Conservation (phyloP, 371 early-diverging fungal genomes). For the Amoeboradix gromovi region DNA sequence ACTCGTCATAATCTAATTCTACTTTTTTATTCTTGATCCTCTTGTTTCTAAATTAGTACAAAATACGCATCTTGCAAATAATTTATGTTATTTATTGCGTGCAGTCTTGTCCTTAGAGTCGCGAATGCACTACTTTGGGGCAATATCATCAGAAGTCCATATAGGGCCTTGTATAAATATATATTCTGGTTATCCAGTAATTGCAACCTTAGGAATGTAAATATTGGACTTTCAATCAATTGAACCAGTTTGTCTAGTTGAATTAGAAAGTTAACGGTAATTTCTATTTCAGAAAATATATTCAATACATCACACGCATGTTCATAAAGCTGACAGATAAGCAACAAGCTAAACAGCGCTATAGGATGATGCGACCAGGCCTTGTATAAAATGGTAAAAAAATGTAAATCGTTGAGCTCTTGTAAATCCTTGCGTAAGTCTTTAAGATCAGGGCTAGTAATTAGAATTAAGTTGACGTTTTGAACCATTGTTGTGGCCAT, state of each 20-base stretch:
- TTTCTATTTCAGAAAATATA: constrained; percentile 59
- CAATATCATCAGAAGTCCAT: constrained; percentile 63
- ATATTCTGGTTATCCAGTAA: constrained; percentile 53
- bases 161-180: constrained; percentile 47
- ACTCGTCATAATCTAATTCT: too few relatives aligned
- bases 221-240: constrained; percentile 69
- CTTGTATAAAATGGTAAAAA: constrained; percentile 45
- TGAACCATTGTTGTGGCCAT: constrained; percentile 73
- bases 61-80: too few relatives aligned
- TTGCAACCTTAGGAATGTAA: constrained; percentile 59
- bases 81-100: too few relatives aligned
- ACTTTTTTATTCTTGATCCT: too few relatives aligned
- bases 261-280: constrained; percentile 53
- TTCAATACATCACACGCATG: constrained; percentile 41
- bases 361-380: constrained; percentile 78
- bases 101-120: constrained; percentile 51
- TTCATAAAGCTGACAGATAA: constrained; percentile 63
- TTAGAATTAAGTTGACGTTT: constrained; percentile 57
- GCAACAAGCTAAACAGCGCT: constrained; percentile 49
- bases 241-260: constrained; percentile 78
- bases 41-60: too few relatives aligned
- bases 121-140: constrained; percentile 76
- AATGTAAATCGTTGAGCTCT: constrained; percentile 17
- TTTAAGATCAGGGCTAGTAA: constrained; percentile 57
- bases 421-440: constrained; percentile 38